Base-by-base conservation (phyloP, 2,329 filamentous ascomycete species). In the Huntiella abstrusa region DNA sequence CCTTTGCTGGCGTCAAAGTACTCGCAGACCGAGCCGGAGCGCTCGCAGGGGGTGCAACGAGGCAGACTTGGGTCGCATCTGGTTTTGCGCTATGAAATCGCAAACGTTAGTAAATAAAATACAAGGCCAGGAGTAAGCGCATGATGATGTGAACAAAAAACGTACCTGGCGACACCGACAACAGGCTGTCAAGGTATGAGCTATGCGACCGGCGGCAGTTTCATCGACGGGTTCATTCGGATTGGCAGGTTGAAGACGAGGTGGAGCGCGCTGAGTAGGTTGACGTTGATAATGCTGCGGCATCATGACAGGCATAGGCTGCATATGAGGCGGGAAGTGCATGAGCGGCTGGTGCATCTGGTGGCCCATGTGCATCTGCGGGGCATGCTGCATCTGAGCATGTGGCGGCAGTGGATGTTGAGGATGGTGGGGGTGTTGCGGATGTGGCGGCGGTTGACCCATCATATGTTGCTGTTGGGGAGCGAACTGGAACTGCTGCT, bases 61-160 rank as follows among this genome's bases (percentile, higher is more conserved):
- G 91, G 91, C 16, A 98, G 73, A 11, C 83, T 83, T 3, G 91
- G 83, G 63, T 96, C 91, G 67, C 91, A 98, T 68, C 86, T 73
- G 34, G 88, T 96, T 69, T 98, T 98, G 56, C 88, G 79, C 87
- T 93, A 36, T 39, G 41, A 33, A 41, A 32, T n/a, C 34, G 19
- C 5, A 35, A 4, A 16, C 8, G 43, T 38, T 12, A 11, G 13
- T 28, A 28, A 7, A 28, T 10, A 28, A 28, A 28, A 28, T 2
- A 28, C 22, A 10, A 10, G 22, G 22, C 6, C 22, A 28, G 8
- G 22, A 7, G 2, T 4, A 28, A 28, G 13, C 13, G 17, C 22
- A 12, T 5, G 33, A 28, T 28, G 22, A 10, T 8, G 3, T 10
- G 15, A 19, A 7, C 15, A 4, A 13, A 42, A 4, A 34, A 44